Evolutionary conservation across 2,329 filamentous ascomycete genomes (phyloP).

Genomic region (Phyllosticta ampelicida): DNA sequence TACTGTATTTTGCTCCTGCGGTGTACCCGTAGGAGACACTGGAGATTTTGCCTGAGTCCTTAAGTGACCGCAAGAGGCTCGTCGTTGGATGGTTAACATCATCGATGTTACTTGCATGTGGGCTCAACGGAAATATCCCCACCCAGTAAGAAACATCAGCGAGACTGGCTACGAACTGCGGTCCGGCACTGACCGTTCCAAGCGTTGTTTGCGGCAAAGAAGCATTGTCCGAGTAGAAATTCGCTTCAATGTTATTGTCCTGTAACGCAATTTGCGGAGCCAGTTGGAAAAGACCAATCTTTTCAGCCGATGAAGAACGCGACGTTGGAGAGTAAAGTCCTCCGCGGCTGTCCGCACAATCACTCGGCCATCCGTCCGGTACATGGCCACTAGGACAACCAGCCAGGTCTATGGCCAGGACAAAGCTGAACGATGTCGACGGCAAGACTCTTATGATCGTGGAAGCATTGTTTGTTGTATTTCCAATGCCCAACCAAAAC

Average conservation of each 20-base stretch:
- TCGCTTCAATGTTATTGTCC: not conserved
- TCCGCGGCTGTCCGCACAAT: not conserved
- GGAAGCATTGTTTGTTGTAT: not conserved
- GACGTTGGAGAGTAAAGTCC: no score
- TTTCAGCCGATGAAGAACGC: no score
- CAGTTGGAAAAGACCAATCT: no score
- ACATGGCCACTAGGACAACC: no score
- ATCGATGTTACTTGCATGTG: no score
- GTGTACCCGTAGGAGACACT: constrained; percentile 28
- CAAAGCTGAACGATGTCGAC: not conserved
- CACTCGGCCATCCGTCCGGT: no score
- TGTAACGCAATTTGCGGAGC: no score
- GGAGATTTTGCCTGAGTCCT: constrained; percentile 18
- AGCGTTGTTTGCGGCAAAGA: not conserved
- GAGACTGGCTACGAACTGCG: no score
- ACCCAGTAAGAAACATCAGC: constrained; percentile 12
- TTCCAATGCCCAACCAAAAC: not conserved
- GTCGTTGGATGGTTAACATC: no score
- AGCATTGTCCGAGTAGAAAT: not conserved
- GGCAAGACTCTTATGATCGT: not conserved
- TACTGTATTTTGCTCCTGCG: constrained; percentile 22
- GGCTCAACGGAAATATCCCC: constrained; percentile 16
- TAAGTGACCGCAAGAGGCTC: not conserved
- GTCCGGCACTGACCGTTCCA: no score
- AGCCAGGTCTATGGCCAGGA: not conserved